Evolutionary conservation across 106 monocot genomes (phyloP).

Genomic region (Dendrobium chrysotoxum): DNA sequence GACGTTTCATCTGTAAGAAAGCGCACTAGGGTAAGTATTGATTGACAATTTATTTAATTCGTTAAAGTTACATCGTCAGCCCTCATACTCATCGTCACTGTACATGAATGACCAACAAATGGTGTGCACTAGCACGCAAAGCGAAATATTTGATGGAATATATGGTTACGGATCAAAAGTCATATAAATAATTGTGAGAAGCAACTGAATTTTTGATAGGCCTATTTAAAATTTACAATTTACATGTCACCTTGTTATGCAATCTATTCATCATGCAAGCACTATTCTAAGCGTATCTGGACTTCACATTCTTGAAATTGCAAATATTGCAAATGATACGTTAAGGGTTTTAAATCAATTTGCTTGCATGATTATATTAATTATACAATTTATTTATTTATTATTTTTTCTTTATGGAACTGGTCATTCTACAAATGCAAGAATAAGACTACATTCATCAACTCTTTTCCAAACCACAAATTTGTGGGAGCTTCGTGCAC

Average conservation of each 20-base stretch:
- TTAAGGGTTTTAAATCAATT: background rate
- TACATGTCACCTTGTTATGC: background rate
- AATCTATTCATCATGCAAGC: background rate
- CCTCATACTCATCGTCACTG: background rate
- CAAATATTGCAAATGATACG: background rate
- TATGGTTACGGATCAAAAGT: background rate
- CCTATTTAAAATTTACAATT: background rate
- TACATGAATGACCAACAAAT: background rate
- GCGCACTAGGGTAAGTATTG: slow-evolving; percentile 44
- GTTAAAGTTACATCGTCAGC: background rate
- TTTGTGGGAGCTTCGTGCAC: background rate
- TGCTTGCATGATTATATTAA: background rate
- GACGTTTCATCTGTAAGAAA: slow-evolving; percentile 26
- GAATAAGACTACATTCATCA: background rate
- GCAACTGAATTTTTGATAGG: background rate
- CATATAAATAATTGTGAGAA: background rate
- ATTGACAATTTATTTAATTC: background rate
- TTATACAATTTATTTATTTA: background rate
- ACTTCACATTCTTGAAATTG: background rate
- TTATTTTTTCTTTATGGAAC: background rate
- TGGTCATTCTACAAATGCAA: background rate
- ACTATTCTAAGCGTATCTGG: background rate
- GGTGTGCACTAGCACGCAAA: too few species aligned
- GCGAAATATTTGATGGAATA: background rate
- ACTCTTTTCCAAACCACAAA: too few species aligned